Evolutionary conservation across 1,139 yeast species (phyloP), one percentile per base, ranked within the genome.

Genomic region (Hyphopichia wangnamkhiaoensis): DNA sequence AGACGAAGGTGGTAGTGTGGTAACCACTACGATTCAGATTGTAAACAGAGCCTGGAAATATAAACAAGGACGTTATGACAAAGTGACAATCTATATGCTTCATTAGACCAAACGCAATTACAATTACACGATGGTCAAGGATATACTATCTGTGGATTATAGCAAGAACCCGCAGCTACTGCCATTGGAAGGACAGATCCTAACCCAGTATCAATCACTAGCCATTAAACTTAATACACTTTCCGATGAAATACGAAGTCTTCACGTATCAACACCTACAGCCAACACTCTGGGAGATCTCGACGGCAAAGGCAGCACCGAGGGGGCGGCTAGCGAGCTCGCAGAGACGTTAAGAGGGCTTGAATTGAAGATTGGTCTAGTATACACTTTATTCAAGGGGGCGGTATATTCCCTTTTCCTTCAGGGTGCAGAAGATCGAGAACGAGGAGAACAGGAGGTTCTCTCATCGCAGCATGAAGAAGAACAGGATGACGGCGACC

Each of bases 301-400:
- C 1, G 40, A 40, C 2, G 14, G 10, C 10, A 33, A 37, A 2
- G 41, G 38, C n/a, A 45, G 42, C 9, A 15, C 13, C 12, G 39
- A 37, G 8, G 48, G 52, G 4, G 44, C 45, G 12, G 50, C 55
- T 2, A 56, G 56, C 28, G 66, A 65, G 34, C 59, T 79, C 33
- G 58, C 75, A 34, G 76, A 70, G 31, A 76, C 75, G 44, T 55
- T 83, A 49, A 63, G 87, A 31, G 76, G 70, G 33, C 64, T 84
- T 37, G 90, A 84, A 55, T 71, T 76, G 46, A 80, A 81, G 46
- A 66, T 83, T n/a, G 82, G 83, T 1, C 61, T 82, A 42, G 80
- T 83, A 3, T 80, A 84, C 39, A 83, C 88, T 0, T 59, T 80
- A 33, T 79, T 83, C 63, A 81, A 82, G 48, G 82, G 85, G 6